phyloP scores from a whole-genome alignment of 106 monocot genomes.

The Phalaenopsis aphrodite region DNA sequence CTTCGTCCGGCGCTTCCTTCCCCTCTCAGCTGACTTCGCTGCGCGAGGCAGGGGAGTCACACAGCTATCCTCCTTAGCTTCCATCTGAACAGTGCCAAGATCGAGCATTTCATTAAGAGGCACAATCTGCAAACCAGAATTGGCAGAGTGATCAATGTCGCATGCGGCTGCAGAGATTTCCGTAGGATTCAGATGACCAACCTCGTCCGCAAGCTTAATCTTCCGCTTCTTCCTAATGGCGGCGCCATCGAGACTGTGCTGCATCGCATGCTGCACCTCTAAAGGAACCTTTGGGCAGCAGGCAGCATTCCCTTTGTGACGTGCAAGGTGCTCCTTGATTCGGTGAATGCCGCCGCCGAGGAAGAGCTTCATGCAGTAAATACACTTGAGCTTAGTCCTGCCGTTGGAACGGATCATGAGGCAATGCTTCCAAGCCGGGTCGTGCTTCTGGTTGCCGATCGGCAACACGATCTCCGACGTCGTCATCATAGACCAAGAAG shows the following conservation, averaged over 20 bases:
- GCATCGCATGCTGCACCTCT: constrained; percentile 76
- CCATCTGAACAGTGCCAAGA: constrained; percentile 15
- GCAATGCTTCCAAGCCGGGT: constrained; percentile 81
- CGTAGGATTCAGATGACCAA: constrained; percentile 24
- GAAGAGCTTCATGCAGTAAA: constrained; percentile 80
- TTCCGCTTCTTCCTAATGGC: constrained; percentile 59
- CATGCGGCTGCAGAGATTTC: not conserved
- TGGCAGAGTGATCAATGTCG: constrained; percentile 2
- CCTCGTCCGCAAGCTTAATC: constrained; percentile 49
- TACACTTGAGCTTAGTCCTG: constrained; percentile 64
- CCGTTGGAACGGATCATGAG: constrained; percentile 34
- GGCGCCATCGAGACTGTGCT: constrained; percentile 67
- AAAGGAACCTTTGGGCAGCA: constrained; percentile 75
- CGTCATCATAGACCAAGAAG: constrained; percentile 18
- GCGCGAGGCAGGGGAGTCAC: not conserved
- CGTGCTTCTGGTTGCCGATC: constrained; percentile 95
- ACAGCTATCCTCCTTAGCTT: constrained; percentile 25
- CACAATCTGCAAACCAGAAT: constrained; percentile 10
- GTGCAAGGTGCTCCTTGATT: constrained; percentile 95
- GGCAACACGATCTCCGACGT: constrained; percentile 61
- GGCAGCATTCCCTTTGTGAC: constrained; percentile 88
- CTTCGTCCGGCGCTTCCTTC: constrained; percentile 24
- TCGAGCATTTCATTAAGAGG: constrained; percentile 32
- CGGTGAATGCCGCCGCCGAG: constrained; percentile 94
- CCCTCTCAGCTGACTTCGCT: constrained; percentile 14